A percentile compares a stretch with the other conserved stretches of the same genome.
These are phyloP conservation scores for Crassisporium funariophilum DNA, from an alignment of 768 basidiomycete species.

Conservation along the genomic window DNA sequence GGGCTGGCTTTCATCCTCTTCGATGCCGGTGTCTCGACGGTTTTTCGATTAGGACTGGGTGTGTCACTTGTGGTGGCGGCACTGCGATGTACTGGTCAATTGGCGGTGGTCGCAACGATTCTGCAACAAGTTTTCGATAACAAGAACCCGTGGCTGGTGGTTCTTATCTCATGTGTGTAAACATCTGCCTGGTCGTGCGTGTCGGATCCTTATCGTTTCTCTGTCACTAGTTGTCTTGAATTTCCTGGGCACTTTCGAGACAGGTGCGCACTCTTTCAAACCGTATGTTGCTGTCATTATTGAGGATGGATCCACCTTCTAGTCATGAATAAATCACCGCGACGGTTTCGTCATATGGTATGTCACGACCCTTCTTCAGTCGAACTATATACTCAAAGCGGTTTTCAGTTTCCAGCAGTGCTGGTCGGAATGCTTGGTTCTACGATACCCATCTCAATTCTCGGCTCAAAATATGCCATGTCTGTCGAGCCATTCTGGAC, in stretches of 20 bases:
- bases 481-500: conserved; percentile 78
- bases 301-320: background rate
- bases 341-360: conserved; percentile 77
- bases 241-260: conserved; percentile 75
- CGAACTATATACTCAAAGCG: background rate
- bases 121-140: conserved; percentile 77
- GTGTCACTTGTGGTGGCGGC: conserved; percentile 69
- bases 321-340: conserved; percentile 82
- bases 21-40: conserved; percentile 64
- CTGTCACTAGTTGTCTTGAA: conserved; percentile 62
- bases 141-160: conserved; percentile 73
- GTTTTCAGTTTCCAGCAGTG: conserved; percentile 61
- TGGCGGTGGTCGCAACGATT: conserved; percentile 70
- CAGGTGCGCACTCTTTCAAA: conserved; percentile 58
- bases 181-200: background rate
- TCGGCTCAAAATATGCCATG: conserved; percentile 80
- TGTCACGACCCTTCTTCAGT: background rate
- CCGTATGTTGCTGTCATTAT: background rate
- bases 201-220: background rate
- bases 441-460: conserved; percentile 76
- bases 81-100: conserved; percentile 74
- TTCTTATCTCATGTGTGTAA: conserved; percentile 68
- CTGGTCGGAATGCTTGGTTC: conserved; percentile 71
- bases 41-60: conserved; percentile 70
- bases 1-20: conserved; percentile 77